Evolutionary conservation across 805 yeast species (phyloP).

Genomic region (Schizosaccharomyces osmophilus): DNA sequence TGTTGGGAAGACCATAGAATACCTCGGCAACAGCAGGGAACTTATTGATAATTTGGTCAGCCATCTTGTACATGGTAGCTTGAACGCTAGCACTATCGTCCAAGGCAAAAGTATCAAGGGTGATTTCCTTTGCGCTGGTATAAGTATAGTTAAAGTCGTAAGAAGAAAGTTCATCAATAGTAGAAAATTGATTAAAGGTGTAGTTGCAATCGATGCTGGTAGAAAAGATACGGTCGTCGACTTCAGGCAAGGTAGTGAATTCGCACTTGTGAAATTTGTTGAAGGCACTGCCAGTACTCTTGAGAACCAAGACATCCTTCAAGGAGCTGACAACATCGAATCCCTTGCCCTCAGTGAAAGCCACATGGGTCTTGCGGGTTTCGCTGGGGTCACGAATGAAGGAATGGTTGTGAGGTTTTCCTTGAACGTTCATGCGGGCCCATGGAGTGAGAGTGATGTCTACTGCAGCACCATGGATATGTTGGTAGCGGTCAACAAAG

Average conservation of each 20-base stretch:
- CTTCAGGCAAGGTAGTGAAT: slow-evolving; percentile 65
- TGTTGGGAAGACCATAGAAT: slow-evolving; percentile 63
- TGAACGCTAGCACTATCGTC: slow-evolving; percentile 88
- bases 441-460: slow-evolving; percentile 51
- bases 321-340: slow-evolving; percentile 26
- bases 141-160: slow-evolving; percentile 45
- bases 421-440: slow-evolving; percentile 53
- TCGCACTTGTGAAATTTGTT: slow-evolving; percentile 70
- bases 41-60: slow-evolving; percentile 36
- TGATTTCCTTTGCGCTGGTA: slow-evolving; percentile 36
- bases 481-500: slow-evolving; percentile 51
- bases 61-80: slow-evolving; percentile 91
- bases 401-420: slow-evolving; percentile 59
- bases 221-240: slow-evolving; percentile 63
- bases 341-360: slow-evolving; percentile 10
- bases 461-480: slow-evolving; percentile 48
- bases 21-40: slow-evolving; percentile 39
- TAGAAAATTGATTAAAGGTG: slow-evolving; percentile 7
- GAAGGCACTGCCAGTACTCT: slow-evolving; percentile 82
- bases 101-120: slow-evolving; percentile 53
- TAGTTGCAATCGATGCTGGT: slow-evolving; percentile 38
- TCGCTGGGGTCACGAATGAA: slow-evolving; percentile 71
- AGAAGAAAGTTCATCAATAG: slow-evolving; percentile 24
- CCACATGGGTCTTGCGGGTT: slow-evolving; percentile 28
- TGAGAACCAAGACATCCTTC: slow-evolving; percentile 29